Percentiles rank a stretch among this genome's conserved stretches.
phyloP scores from a whole-genome alignment of 2,329 filamentous ascomycete genomes.

The Cladophialophora immunda region DNA sequence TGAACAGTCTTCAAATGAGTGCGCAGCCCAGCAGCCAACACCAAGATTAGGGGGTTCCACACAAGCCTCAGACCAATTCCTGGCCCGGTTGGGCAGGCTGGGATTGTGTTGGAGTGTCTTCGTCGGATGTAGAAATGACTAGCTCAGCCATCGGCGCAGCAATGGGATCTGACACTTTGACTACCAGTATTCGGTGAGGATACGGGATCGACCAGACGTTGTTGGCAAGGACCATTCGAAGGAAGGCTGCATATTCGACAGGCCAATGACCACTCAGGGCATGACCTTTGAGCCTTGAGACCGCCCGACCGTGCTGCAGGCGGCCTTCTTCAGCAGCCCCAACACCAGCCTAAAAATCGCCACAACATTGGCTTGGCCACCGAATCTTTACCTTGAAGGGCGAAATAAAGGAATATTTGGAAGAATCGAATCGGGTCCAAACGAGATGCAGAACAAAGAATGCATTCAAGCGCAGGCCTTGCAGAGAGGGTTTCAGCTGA shows the following conservation, averaged over 20 bases:
- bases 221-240: conserved; percentile 36
- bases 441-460: conserved; percentile 35
- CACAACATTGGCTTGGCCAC: conserved; percentile 35
- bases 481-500: conserved; percentile 36
- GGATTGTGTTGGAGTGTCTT: conserved; percentile 32
- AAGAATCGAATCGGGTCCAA: conserved; percentile 31
- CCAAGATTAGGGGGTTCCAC: conserved; percentile 31
- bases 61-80: conserved; percentile 31
- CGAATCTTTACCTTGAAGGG: conserved; percentile 28
- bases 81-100: conserved; percentile 31
- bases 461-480: conserved; percentile 33
- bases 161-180: conserved; percentile 36
- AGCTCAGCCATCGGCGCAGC: conserved; percentile 35
- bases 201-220: conserved; percentile 38
- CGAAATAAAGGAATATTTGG: conserved; percentile 31
- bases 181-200: conserved; percentile 37
- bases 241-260: conserved; percentile 32
- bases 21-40: conserved; percentile 29
- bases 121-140: conserved; percentile 37
- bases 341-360: conserved; percentile 39
- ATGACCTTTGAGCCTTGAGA: conserved; percentile 37
- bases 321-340: conserved; percentile 39
- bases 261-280: conserved; percentile 38
- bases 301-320: conserved; percentile 40
- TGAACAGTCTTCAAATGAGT: conserved; percentile 28